Evolutionary conservation across 2,329 filamentous ascomycete genomes (phyloP).

Genomic region (Aspergillus sp.): DNA sequence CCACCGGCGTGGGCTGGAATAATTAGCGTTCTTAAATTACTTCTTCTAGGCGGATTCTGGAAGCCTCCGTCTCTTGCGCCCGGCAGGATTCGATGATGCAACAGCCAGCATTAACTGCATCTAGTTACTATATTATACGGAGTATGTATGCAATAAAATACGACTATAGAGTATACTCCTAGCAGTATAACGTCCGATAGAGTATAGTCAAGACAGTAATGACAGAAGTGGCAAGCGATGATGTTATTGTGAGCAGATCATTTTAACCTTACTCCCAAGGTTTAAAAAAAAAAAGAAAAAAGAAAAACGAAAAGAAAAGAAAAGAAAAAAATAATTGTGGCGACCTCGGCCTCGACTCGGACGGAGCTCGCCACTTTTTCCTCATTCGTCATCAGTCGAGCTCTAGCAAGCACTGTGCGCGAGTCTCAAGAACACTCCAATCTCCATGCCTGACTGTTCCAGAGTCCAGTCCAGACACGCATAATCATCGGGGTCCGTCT

Average conservation of each 20-base stretch:
- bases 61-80: not conserved
- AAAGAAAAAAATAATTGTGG: too few relatives aligned
- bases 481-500: not conserved
- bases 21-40: conserved; percentile 1
- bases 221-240: conserved; percentile 3
- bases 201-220: too few relatives aligned
- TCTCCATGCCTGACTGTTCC: not conserved
- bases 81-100: not conserved
- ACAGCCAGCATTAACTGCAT: not conserved
- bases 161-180: too few relatives aligned
- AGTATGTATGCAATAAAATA: too few relatives aligned
- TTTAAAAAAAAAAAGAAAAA: too few relatives aligned
- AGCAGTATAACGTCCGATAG: too few relatives aligned
- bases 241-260: not conserved
- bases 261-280: too few relatives aligned
- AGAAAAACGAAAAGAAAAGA: too few relatives aligned
- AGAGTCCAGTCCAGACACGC: not conserved
- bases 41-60: conserved; percentile 8
- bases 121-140: too few relatives aligned
- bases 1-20: not conserved
- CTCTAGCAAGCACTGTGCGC: too few relatives aligned
- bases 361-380: not conserved
- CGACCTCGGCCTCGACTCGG: too few relatives aligned
- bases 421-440: too few relatives aligned
- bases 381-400: not conserved